Base-by-base conservation (phyloP, 2,329 filamentous ascomycete species). In the Talaromyces sp. region DNA sequence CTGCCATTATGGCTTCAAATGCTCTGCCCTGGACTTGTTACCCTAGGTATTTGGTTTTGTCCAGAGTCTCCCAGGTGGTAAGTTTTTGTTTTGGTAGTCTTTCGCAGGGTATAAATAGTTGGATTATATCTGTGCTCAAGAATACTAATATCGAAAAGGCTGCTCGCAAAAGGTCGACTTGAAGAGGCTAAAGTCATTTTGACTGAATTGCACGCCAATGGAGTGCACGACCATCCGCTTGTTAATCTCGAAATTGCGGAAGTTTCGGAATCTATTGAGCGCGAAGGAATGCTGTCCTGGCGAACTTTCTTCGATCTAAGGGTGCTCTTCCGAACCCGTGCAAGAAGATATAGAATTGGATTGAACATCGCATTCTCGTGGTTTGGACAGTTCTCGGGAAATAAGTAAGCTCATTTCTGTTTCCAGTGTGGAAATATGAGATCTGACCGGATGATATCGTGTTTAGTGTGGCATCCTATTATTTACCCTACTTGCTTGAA, bases 211-310 rank as follows among this genome's bases (percentile, higher is more conserved):
- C 81, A 82, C 47, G 76, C 79, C 0, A 81, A 81, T 19, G 79
- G 79, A 1, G 77, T 82, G 52, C 65, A 70, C 0, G 65, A 73
- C 14, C 75, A 81, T 13, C 76, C 78, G 0, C 74, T 83, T 2
- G 80, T 82, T 0, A 66, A 70, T 0, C 73, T 81, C 6, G 76
- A 82, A 65, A 75, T 81, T 71, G 74, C 74, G 11, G 79, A 82
- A 62, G 82, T 82, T 75, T 22, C 67, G 11, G 50, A 74, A 27
- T 72, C 76, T 41, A 47, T 81, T 22, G 56, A 75, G 56, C 64
- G 74, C 52, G 71, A 75, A 19, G 72, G 68, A 56, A 74, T 74
- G 69, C 73, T 71, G 62, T 78, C 67, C 1, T 76, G 74, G 71
- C 75, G 73, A 37, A 75, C 79, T 67, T 65, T 77, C 45, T 70